Base-by-base conservation (phyloP, 129 eudicot species). In the Arctium minus region DNA sequence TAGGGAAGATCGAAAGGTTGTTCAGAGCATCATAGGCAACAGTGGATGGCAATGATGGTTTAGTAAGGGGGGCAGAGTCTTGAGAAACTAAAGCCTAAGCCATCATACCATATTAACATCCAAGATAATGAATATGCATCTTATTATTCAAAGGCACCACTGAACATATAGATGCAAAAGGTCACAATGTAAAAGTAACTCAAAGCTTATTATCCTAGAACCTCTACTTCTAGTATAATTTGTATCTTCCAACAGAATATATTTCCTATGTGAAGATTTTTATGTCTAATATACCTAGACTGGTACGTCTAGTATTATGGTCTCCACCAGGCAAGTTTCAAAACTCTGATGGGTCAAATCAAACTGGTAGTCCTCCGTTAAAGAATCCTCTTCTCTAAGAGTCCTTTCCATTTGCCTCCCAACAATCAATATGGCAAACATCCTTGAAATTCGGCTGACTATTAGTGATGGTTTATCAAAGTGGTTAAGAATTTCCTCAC, bases 331-430 rank as follows among this genome's bases (percentile, higher is more conserved):
- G 27, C 27, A 22, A 22, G 3, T 35, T 35, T 35, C 37, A 35
- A 35, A 60, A 73, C 71, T 39, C 39, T 48, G 31, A 50, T 32
- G 29, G 77, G 74, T 3, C 35, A 53, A 83, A 71, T 42, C 29
- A 60, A 72, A 77, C 39, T 33, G 76, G n/a, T 30, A 37, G 33
- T 40, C 78, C 32, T 22, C 27, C 18, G 30, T 0, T 38, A 15
- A 74, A 18, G 2, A 46, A 46, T n/a, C 38, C 17, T 75, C 69
- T 46, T 22, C 15, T 22, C 46, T 0, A 83, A 73, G 12, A 62
- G 75, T 42, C 74, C 75, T 53, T 79, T 78, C 12, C 75, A 82
- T 76, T 78, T 46, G 78, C 75, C 82, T 81, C 37, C 17, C 42
- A 30, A 62, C 65, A 32, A 17, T 36, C 62, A 68, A 76, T 39